Percentiles rank a stretch among this genome's conserved stretches.
phyloP scores from a whole-genome alignment of 495 filamentous ascomycete species.

The Thozetella sp. region DNA sequence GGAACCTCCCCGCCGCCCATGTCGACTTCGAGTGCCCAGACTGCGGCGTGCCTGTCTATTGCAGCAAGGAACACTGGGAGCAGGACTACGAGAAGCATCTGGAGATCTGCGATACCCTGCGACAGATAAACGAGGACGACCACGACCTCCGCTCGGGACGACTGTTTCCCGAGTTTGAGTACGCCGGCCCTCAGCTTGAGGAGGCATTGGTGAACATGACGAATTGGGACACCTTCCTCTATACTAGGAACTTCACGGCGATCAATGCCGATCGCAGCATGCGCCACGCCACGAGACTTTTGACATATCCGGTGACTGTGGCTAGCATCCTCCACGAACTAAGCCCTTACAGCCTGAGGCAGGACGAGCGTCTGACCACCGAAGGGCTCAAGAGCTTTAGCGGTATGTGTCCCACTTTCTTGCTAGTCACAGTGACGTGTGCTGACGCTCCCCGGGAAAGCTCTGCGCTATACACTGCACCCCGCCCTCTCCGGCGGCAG shows the following conservation, averaged over 20 bases:
- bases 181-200: conserved; percentile 85
- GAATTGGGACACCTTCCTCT: conserved; percentile 97
- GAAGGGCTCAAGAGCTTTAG: conserved; percentile 93
- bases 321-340: conserved; percentile 90
- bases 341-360: conserved; percentile 82
- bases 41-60: conserved; percentile 93
- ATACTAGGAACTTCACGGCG: conserved; percentile 83
- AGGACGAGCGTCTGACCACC: conserved; percentile 70
- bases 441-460: conserved; percentile 38
- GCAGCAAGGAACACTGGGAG: conserved; percentile 90
- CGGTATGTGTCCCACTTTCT: conserved; percentile 54
- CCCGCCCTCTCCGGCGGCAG: conserved; percentile 80
- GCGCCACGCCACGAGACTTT: conserved; percentile 85
- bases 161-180: conserved; percentile 92
- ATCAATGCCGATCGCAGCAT: conserved; percentile 86
- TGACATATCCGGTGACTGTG: conserved; percentile 93
- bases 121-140: conserved; percentile 96
- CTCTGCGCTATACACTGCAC: conserved; percentile 90
- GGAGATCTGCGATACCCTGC: conserved; percentile 86
- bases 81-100: conserved; percentile 93
- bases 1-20: conserved; percentile 65
- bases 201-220: conserved; percentile 95
- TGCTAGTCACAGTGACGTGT: neutral
- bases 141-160: conserved; percentile 90
- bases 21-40: conserved; percentile 94